Percentiles rank a stretch among this genome's conserved stretches.
These are phyloP conservation scores for Cladosporium austrohemisphaericum DNA, from an alignment of 2,329 filamentous ascomycete genomes.

Conservation along the genomic window DNA sequence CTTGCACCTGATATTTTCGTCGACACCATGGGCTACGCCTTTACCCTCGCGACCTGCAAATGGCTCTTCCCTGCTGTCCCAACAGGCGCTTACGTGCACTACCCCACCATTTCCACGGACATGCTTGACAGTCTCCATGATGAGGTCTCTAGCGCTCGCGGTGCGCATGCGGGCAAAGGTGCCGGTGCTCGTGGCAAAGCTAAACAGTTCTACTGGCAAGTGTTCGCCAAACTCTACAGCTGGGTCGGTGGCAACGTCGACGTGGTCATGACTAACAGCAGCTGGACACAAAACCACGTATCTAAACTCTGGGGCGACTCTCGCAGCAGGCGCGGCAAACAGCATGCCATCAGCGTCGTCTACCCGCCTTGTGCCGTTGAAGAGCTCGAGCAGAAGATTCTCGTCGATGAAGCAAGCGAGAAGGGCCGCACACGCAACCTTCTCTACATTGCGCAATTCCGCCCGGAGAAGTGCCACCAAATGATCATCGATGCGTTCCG, in stretches of 20 bases:
- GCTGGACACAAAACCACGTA: slow-evolving; percentile 86
- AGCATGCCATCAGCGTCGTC: slow-evolving; percentile 65
- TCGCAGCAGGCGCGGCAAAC: slow-evolving; percentile 44
- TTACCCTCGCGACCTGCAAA: slow-evolving; percentile 77
- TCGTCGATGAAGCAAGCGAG: slow-evolving; percentile 67
- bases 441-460: slow-evolving; percentile 94
- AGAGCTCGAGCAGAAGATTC: slow-evolving; percentile 72
- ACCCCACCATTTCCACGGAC: slow-evolving; percentile 96
- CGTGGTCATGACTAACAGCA: slow-evolving; percentile 95
- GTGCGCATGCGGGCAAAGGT: slow-evolving; percentile 81
- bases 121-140: slow-evolving; percentile 78
- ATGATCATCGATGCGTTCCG: slow-evolving; percentile 83
- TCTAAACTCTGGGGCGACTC: slow-evolving; percentile 69
- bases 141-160: slow-evolving; percentile 48
- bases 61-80: slow-evolving; percentile 75
- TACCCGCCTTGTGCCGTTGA: slow-evolving; percentile 91
- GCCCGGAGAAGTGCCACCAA: slow-evolving; percentile 93
- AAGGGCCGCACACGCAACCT: slow-evolving; percentile 65
- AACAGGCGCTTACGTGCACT: slow-evolving; percentile 93
- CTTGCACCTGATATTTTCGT: slow-evolving; percentile 90
- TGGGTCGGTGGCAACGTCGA: slow-evolving; percentile 80
- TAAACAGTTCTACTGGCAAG: slow-evolving; percentile 81
- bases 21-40: slow-evolving; percentile 98
- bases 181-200: slow-evolving; percentile 63
- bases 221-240: slow-evolving; percentile 79